These are phyloP conservation scores for Lasiosphaeriaceae sp. DNA, from an alignment of 495 filamentous ascomycete species.

Conservation along the genomic window DNA sequence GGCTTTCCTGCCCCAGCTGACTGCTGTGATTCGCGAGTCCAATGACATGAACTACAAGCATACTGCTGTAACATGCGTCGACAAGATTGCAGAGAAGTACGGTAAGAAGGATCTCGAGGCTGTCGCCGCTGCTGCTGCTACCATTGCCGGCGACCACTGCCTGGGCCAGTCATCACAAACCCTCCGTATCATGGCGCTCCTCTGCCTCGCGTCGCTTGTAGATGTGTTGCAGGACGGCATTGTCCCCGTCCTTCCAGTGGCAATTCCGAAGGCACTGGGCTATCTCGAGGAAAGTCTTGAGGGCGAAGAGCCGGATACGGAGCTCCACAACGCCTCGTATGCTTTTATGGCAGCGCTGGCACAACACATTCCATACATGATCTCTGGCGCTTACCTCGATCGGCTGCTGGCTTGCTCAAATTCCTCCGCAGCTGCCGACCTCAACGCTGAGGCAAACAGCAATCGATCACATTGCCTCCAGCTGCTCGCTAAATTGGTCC, in stretches of 20 bases:
- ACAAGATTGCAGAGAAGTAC: conserved; percentile 85
- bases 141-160: conserved; percentile 71
- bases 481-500: conserved; percentile 67
- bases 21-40: conserved; percentile 66
- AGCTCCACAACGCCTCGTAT: conserved; percentile 77
- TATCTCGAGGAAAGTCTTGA: conserved; percentile 62
- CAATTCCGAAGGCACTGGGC: conserved; percentile 64
- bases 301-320: conserved; percentile 46
- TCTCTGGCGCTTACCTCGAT: conserved; percentile 68
- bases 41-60: conserved; percentile 70
- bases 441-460: conserved; percentile 56
- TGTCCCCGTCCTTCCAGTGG: conserved; percentile 73
- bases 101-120: conserved; percentile 76
- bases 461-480: conserved; percentile 63
- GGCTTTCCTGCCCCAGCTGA: conserved; percentile 72
- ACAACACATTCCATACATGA: conserved; percentile 79
- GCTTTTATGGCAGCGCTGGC: conserved; percentile 73
- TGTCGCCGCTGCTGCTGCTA: conserved; percentile 62
- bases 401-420: conserved; percentile 64
- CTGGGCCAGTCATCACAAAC: conserved; percentile 67
- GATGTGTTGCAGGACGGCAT: conserved; percentile 81
- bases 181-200: conserved; percentile 74
- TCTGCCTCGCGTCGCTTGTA: conserved; percentile 83
- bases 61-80: conserved; percentile 78
- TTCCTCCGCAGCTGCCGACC: conserved; percentile 56